phyloP scores from a whole-genome alignment of 495 filamentous ascomycete species.

The Sphaerosporella brunnea region DNA sequence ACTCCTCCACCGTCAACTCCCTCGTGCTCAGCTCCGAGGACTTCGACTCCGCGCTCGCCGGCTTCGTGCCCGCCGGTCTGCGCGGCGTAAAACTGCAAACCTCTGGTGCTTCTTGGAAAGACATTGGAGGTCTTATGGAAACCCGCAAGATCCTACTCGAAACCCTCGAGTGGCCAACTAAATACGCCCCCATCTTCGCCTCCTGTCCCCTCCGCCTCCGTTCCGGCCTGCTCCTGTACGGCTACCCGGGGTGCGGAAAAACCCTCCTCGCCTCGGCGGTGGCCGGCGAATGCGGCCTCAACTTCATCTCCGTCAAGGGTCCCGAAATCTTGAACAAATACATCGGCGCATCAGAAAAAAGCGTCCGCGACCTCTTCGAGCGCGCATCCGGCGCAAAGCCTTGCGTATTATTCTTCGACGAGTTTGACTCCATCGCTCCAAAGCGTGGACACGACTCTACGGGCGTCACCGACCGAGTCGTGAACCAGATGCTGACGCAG shows the following conservation, averaged over 20 bases:
- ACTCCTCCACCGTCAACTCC: conserved; percentile 9
- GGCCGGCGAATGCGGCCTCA: conserved; percentile 86
- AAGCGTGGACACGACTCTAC: conserved; percentile 94
- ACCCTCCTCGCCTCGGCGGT: conserved; percentile 85
- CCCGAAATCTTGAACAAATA: conserved; percentile 98
- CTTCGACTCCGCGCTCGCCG: conserved; percentile 66
- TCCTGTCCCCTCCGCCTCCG: conserved; percentile 83
- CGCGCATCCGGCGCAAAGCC: conserved; percentile 75
- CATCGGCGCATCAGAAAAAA: conserved; percentile 90
- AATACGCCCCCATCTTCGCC: conserved; percentile 93
- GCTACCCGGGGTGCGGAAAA: conserved; percentile 91
- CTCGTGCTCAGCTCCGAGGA: conserved; percentile 51
- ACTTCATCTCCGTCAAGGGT: conserved; percentile 95
- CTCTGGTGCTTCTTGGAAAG: conserved; percentile 53
- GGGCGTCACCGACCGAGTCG: conserved; percentile 92
- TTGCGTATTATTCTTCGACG: conserved; percentile 92
- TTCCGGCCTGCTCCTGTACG: conserved; percentile 81
- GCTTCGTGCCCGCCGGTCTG: conserved; percentile 85
- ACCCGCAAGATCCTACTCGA: conserved; percentile 79
- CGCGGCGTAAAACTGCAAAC: conserved; percentile 85
- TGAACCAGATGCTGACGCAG: conserved; percentile 92
- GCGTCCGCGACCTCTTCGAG: conserved; percentile 84
- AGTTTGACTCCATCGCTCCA: conserved; percentile 92
- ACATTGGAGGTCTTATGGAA: conserved; percentile 72
- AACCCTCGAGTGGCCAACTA: conserved; percentile 91